Conservation (phyloP, 345 rosid genomes). For the Salix exigua region DNA sequence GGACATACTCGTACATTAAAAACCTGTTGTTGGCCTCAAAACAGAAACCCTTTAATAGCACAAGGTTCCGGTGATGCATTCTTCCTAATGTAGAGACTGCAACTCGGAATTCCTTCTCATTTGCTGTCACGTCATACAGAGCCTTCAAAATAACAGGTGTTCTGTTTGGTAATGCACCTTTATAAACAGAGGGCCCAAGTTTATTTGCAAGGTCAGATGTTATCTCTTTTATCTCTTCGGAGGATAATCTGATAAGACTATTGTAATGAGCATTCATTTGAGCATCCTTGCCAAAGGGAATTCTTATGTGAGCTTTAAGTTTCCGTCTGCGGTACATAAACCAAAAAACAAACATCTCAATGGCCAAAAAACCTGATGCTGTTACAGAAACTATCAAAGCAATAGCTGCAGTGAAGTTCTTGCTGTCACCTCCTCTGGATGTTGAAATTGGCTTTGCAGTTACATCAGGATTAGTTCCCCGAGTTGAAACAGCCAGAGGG, state of each 20-base stretch:
- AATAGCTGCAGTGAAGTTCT: conserved; percentile 19
- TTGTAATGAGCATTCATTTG: conserved; percentile 22
- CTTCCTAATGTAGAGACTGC: conserved; percentile 31
- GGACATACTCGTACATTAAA: conserved; percentile 21
- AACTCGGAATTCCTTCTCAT: conserved; percentile 29
- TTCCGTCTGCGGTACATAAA: conserved; percentile 19
- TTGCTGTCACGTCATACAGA: conserved; percentile 7
- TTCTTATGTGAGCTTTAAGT: conserved; percentile 18
- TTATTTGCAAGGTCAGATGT: conserved; percentile 16
- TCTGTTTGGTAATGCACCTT: conserved; percentile 25
- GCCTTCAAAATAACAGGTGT: conserved; percentile 23
- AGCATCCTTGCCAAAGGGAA: conserved; percentile 29
- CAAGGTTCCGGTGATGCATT: conserved; percentile 41
- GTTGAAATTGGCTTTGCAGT: conserved; percentile 11
- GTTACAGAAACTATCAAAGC: conserved; percentile 27
- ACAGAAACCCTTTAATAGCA: conserved; percentile 33
- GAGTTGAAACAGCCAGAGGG: conserved; percentile 38
- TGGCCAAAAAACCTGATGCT: conserved; percentile 15
- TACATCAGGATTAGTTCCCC: conserved; percentile 14
- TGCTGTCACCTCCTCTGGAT: conserved; percentile 21
- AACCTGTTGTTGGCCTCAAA: conserved; percentile 23
- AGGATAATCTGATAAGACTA: conserved; percentile 26
- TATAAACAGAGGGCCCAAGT: conserved; percentile 30
- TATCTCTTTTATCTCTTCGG: conserved; percentile 27
- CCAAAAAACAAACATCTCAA: conserved; percentile 22